These are phyloP conservation scores for Eucalyptus viminalis DNA, from an alignment of 345 rosid genomes.

Conservation along the genomic window DNA sequence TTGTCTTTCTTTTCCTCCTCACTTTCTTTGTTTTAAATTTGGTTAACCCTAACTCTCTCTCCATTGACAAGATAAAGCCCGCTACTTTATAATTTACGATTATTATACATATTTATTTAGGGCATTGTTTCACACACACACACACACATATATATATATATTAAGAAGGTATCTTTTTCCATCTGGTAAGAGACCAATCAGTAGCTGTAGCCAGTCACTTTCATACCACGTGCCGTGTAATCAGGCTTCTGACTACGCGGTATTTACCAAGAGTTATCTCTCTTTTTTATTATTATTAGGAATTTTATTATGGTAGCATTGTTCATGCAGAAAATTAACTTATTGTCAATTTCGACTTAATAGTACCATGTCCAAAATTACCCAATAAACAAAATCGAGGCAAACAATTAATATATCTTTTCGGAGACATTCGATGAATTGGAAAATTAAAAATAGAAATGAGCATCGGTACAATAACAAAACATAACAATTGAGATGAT, in stretches of 20 bases:
- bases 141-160: neutral
- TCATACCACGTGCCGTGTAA: neutral
- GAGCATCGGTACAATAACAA: rapidly evolving
- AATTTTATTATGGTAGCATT: neutral
- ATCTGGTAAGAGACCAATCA: neutral
- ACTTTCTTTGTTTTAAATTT: neutral
- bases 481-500: neutral
- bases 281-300: neutral
- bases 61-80: neutral
- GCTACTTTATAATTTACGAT: neutral
- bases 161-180: neutral
- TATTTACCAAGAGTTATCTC: neutral
- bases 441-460: rapidly evolving
- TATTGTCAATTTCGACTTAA: neutral
- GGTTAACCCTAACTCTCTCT: neutral
- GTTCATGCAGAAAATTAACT: neutral
- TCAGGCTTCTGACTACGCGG: neutral
- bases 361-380: neutral
- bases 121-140: too few species aligned
- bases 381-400: neutral
- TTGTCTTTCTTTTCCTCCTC: neutral
- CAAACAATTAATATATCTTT: neutral
- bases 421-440: neutral
- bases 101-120: neutral
- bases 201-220: neutral